Conservation (phyloP, 2,329 filamentous ascomycete species). For the Teratosphaeria gauchensis region DNA sequence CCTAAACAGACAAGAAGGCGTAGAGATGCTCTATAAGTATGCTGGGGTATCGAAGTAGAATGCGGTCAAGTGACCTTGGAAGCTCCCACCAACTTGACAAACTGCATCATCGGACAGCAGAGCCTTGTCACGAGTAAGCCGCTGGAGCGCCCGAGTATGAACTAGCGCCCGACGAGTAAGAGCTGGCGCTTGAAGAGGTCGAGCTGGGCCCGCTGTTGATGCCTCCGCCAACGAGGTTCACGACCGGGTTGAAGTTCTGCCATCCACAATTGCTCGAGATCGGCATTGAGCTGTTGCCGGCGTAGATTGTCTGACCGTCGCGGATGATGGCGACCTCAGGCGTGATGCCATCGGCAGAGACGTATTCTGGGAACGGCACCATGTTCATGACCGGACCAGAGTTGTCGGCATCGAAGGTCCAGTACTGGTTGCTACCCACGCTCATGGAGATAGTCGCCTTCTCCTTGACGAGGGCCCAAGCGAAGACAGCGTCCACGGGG, state of each 20-base stretch:
- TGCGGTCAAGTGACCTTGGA: not conserved
- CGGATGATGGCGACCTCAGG: slow-evolving; percentile 25
- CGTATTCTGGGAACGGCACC: slow-evolving; percentile 25
- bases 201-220: slow-evolving; percentile 6
- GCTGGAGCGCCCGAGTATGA: not conserved
- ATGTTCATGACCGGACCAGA: slow-evolving; percentile 22
- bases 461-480: slow-evolving; percentile 27
- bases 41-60: not conserved
- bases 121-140: not conserved
- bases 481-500: slow-evolving; percentile 28
- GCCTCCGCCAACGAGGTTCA: slow-evolving; percentile 24
- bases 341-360: slow-evolving; percentile 17
- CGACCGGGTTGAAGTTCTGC: slow-evolving; percentile 29
- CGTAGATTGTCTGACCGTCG: slow-evolving; percentile 16
- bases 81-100: not conserved
- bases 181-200: not conserved
- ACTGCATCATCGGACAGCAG: not conserved
- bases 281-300: slow-evolving; percentile 16
- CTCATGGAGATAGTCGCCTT: slow-evolving; percentile 24
- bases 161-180: not conserved
- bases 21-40: not conserved
- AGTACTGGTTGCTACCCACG: slow-evolving; percentile 26
- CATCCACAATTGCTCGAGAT: slow-evolving; percentile 22
- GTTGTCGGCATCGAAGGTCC: slow-evolving; percentile 23
- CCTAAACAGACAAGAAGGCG: not conserved